Conservation (phyloP, 148 eudicot genomes). For the Cornus florida region DNA sequence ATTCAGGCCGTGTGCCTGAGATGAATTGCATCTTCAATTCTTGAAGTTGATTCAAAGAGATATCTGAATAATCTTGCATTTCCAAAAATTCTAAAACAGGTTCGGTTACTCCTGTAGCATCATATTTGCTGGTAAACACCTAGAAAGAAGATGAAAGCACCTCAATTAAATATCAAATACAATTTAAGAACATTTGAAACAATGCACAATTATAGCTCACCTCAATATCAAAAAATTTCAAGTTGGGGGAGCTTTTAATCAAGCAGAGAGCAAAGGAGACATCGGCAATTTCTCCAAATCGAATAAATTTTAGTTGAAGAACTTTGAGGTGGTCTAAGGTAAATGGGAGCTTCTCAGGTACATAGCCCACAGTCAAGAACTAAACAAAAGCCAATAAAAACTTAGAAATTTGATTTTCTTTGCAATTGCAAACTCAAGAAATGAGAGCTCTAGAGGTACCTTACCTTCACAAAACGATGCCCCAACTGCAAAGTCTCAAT, state of each 20-base stretch:
- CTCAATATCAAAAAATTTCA: not conserved
- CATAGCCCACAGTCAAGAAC: not conserved
- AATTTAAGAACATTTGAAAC: not conserved
- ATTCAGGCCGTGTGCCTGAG: not conserved
- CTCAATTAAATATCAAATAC: not conserved
- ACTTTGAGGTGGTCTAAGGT: not conserved
- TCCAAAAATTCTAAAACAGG: not conserved
- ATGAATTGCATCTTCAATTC: not conserved
- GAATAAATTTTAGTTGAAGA: too few relatives aligned
- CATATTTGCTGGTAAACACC: not conserved
- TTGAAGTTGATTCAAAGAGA: conserved; percentile 6
- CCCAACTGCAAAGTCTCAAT: not conserved
- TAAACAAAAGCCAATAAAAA: not conserved
- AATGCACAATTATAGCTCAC: not conserved
- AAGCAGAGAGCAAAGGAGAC: too few relatives aligned
- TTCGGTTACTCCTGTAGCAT: not conserved
- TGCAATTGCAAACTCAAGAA: not conserved
- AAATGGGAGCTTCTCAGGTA: not conserved
- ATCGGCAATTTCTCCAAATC: too few relatives aligned
- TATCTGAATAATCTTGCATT: not conserved
- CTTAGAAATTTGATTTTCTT: not conserved
- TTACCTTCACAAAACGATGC: not conserved
- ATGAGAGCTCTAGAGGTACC: too few relatives aligned
- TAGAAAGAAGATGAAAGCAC: not conserved
- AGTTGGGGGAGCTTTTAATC: conserved; percentile 16